Evolutionary conservation across 345 rosid species (phyloP).

Genomic region (Bretschneidera sinensis): DNA sequence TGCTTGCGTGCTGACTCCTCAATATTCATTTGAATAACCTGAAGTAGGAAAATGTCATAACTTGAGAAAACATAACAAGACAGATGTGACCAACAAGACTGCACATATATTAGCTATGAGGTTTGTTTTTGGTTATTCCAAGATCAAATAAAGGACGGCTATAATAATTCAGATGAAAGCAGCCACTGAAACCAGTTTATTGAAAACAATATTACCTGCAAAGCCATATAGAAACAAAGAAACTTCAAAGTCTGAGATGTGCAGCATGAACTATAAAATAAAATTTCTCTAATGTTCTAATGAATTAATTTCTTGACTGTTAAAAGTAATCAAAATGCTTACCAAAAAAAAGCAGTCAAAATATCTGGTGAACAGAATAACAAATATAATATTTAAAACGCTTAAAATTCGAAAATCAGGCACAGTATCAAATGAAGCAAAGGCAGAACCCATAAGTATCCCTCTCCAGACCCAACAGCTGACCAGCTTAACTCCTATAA

Average conservation of each 20-base stretch:
- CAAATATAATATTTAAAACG: too few species aligned
- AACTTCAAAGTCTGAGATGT: not conserved
- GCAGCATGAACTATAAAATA: not conserved
- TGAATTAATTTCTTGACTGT: not conserved
- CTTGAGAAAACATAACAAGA: slow-evolving; percentile 13
- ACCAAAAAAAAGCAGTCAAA: not conserved
- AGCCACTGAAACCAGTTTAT: slow-evolving; percentile 1
- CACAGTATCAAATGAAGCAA: not conserved
- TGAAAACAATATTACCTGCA: not conserved
- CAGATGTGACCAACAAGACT: too few species aligned
- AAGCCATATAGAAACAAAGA: not conserved
- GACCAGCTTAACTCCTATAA: not conserved
- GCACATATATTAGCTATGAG: not conserved
- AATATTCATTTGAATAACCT: slow-evolving; percentile 79
- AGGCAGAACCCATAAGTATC: not conserved
- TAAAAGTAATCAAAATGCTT: not conserved
- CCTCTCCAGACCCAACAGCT: not conserved
- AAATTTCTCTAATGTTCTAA: not conserved
- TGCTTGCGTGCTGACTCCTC: slow-evolving; percentile 60
- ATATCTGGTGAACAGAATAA: too few species aligned
- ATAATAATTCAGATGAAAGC: not conserved
- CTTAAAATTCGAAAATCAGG: not conserved
- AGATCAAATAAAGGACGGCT: not conserved
- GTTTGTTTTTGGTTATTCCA: not conserved
- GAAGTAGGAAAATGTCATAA: slow-evolving; percentile 6